phyloP scores from a whole-genome alignment of 2,329 filamentous ascomycete genomes.

The Exophiala calicioides region DNA sequence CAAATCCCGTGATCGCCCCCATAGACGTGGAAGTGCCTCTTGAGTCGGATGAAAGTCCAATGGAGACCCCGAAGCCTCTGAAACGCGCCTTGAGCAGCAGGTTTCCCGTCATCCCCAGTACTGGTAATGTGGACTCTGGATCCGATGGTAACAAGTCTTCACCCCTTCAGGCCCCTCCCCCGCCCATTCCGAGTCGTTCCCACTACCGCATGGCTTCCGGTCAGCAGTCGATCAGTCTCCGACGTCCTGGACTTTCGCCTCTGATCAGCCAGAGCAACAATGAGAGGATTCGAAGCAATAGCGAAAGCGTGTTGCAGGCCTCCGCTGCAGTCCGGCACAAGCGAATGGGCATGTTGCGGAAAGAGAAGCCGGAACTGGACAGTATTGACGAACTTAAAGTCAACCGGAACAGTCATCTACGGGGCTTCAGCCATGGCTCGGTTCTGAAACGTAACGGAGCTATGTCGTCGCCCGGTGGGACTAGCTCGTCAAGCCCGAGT shows the following conservation, averaged over 20 bases:
- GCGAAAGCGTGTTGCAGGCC: slow-evolving; percentile 59
- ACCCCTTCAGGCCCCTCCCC: slow-evolving; percentile 52
- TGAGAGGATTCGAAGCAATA: slow-evolving; percentile 61
- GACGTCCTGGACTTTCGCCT: slow-evolving; percentile 74
- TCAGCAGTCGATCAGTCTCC: slow-evolving; percentile 49
- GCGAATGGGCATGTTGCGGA: slow-evolving; percentile 62
- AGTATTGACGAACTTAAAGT: slow-evolving; percentile 55
- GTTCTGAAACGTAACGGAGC: slow-evolving; percentile 44
- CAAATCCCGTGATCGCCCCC: slow-evolving; percentile 40
- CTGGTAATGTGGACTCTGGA: slow-evolving; percentile 54
- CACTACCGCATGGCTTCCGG: slow-evolving; percentile 65
- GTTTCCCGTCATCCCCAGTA: slow-evolving; percentile 65
- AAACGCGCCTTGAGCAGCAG: slow-evolving; percentile 57
- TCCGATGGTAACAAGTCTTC: slow-evolving; percentile 27
- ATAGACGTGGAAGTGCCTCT: slow-evolving; percentile 48
- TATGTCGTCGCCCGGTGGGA: slow-evolving; percentile 33
- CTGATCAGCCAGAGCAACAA: slow-evolving; percentile 60
- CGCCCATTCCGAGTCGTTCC: slow-evolving; percentile 76
- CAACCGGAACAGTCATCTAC: slow-evolving; percentile 56
- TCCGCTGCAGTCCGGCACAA: slow-evolving; percentile 52
- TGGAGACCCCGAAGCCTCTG: slow-evolving; percentile 74
- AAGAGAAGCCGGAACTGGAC: slow-evolving; percentile 57
- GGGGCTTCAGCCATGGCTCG: slow-evolving; percentile 60
- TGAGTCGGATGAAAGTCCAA: slow-evolving; percentile 66
- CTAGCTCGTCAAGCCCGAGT: slow-evolving; percentile 46